Percentiles rank a stretch among this genome's conserved stretches.
phyloP scores from a whole-genome alignment of 345 rosid species.

The Eucalyptus globulus region DNA sequence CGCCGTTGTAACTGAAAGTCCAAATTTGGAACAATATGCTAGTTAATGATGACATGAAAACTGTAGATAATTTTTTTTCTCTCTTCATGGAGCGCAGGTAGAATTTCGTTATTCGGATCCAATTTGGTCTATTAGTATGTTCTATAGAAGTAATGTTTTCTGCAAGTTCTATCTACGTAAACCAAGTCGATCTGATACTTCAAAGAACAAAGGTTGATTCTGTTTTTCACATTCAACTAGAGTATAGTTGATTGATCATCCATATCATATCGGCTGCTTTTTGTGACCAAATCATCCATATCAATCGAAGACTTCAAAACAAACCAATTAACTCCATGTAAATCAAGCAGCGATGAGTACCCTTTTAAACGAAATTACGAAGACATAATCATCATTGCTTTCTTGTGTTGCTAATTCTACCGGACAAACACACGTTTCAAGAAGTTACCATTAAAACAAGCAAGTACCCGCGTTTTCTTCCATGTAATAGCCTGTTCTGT shows the following conservation, averaged over 20 bases:
- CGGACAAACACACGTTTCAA: neutral
- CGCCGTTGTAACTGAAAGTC: neutral
- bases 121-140: no score
- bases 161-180: neutral
- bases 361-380: neutral
- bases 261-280: rapidly evolving
- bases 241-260: no score
- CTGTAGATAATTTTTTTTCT: neutral
- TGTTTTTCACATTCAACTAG: neutral
- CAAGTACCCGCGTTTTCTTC: neutral
- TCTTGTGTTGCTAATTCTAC: neutral
- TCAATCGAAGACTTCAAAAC: rapidly evolving
- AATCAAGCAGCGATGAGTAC: neutral
- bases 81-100: rapidly evolving
- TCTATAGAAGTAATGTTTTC: neutral
- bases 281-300: no score
- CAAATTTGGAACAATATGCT: rapidly evolving
- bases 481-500: neutral
- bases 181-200: rapidly evolving
- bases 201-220: rapidly evolving
- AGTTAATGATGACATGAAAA: neutral
- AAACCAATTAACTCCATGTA: neutral
- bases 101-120: neutral
- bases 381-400: no score
- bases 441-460: rapidly evolving